Conservation (phyloP, 2,329 filamentous ascomycete genomes). For the Pyricularia pennisetigena region DNA sequence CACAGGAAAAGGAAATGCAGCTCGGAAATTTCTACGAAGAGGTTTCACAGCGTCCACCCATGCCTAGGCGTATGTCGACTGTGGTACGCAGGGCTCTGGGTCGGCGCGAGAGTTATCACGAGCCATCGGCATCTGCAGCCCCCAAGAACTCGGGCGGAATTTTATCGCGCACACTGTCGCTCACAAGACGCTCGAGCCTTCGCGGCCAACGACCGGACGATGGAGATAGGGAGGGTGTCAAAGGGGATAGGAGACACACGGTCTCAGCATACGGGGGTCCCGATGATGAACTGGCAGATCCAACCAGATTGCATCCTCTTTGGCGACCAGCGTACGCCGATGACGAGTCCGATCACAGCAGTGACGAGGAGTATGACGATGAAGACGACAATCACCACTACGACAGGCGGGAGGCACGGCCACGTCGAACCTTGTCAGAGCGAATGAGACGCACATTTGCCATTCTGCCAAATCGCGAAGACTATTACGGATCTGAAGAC, state of each 20-base stretch:
- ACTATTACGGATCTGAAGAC: conserved; percentile 17
- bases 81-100: conserved; percentile 43
- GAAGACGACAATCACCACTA: conserved; percentile 24
- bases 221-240: conserved; percentile 12
- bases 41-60: conserved; percentile 22
- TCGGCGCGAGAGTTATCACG: conserved; percentile 12
- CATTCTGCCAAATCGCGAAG: conserved; percentile 40
- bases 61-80: conserved; percentile 36
- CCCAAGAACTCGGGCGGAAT: conserved; percentile 23
- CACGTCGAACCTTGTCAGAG: conserved; percentile 38
- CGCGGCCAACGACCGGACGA: conserved; percentile 14
- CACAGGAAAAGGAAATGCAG: conserved; percentile 38
- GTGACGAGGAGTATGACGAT: conserved; percentile 19
- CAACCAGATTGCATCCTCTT: conserved; percentile 47
- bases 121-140: background rate
- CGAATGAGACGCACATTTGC: conserved; percentile 51
- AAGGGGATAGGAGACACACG: conserved; percentile 7
- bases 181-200: conserved; percentile 21
- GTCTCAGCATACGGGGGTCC: conserved; percentile 22
- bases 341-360: conserved; percentile 17
- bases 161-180: conserved; percentile 40
- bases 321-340: conserved; percentile 45
- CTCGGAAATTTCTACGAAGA: conserved; percentile 45
- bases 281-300: conserved; percentile 38
- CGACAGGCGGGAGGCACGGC: conserved; percentile 20